Evolutionary conservation across 176 grass and related monocot species (phyloP).

Genomic region (Raddia guianensis): DNA sequence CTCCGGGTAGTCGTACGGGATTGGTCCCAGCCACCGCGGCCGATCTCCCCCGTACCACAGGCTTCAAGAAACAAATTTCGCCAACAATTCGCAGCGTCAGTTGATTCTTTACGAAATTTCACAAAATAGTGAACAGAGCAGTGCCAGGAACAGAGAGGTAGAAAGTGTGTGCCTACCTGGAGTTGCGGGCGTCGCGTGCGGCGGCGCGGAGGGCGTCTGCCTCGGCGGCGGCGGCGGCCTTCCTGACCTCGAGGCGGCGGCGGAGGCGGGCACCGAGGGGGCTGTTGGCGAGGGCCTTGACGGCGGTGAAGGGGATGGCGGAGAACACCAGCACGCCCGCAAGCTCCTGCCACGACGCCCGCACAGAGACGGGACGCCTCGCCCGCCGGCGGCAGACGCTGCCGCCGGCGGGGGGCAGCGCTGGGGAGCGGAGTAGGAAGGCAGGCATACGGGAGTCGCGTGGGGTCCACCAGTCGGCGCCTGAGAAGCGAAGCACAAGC

Average conservation of each 20-base stretch:
- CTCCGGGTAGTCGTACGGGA: slow-evolving; percentile 72
- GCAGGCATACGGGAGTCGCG: not conserved
- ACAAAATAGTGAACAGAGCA: not conserved
- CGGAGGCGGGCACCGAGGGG: slow-evolving; percentile 73
- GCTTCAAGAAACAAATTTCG: slow-evolving; percentile 29
- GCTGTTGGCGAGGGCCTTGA: slow-evolving; percentile 86
- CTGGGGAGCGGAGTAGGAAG: not conserved
- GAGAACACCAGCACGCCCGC: slow-evolving; percentile 88
- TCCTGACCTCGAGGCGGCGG: slow-evolving; percentile 57
- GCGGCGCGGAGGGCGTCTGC: slow-evolving; percentile 54
- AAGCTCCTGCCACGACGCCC: slow-evolving; percentile 78
- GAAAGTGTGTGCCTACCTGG: slow-evolving; percentile 37
- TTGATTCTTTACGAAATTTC: not conserved
- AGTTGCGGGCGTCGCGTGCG: slow-evolving; percentile 49
- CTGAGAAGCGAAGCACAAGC: not conserved
- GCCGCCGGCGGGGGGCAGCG: slow-evolving; percentile 5
- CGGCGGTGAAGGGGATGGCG: slow-evolving; percentile 83
- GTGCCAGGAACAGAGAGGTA: not conserved
- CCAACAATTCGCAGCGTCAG: not conserved
- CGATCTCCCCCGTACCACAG: slow-evolving; percentile 78
- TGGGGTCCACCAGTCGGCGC: slow-evolving; percentile 1
- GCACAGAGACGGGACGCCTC: not conserved
- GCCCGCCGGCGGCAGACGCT: not conserved
- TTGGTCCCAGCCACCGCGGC: slow-evolving; percentile 83
- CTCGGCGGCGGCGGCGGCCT: slow-evolving; percentile 60